Percentiles rank a stretch among this genome's conserved stretches.
These are phyloP conservation scores for Erysiphe pisi DNA, from an alignment of 2,329 filamentous ascomycete species.

Conservation along the genomic window DNA sequence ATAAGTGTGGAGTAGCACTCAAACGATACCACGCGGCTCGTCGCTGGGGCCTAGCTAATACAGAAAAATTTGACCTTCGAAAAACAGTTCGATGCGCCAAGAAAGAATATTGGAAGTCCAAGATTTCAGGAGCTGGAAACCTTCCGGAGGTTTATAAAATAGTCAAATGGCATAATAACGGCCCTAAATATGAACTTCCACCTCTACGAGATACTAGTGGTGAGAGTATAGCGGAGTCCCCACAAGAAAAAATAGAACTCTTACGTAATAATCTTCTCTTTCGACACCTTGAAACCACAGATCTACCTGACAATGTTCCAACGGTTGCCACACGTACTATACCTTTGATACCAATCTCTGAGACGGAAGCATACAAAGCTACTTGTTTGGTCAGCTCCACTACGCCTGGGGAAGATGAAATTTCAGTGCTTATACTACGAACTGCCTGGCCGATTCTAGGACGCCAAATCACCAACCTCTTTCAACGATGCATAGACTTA, in stretches of 20 bases:
- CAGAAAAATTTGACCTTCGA: neutral
- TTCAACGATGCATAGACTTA: neutral
- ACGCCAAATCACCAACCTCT: neutral
- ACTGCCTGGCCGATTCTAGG: neutral
- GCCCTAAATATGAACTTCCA: neutral
- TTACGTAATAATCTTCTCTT: neutral
- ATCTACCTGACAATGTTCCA: neutral
- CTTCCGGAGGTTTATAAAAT: neutral
- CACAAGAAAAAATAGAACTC: neutral
- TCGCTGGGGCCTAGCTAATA: neutral
- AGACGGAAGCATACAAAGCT: neutral
- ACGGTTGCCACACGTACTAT: slow-evolving; percentile 12
- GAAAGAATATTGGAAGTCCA: neutral
- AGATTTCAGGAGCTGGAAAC: neutral
- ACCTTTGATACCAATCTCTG: neutral
- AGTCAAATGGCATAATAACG: neutral
- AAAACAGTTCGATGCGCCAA: neutral
- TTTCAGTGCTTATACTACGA: neutral
- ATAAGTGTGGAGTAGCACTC: neutral
- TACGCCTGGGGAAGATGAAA: neutral
- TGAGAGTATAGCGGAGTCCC: neutral
- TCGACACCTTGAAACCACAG: slow-evolving; percentile 14
- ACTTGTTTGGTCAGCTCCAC: neutral
- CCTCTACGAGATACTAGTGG: neutral
- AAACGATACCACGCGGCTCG: neutral